Base-by-base conservation (phyloP, 192 early-diverging fungal genomes). In the Dissophora ornata region DNA sequence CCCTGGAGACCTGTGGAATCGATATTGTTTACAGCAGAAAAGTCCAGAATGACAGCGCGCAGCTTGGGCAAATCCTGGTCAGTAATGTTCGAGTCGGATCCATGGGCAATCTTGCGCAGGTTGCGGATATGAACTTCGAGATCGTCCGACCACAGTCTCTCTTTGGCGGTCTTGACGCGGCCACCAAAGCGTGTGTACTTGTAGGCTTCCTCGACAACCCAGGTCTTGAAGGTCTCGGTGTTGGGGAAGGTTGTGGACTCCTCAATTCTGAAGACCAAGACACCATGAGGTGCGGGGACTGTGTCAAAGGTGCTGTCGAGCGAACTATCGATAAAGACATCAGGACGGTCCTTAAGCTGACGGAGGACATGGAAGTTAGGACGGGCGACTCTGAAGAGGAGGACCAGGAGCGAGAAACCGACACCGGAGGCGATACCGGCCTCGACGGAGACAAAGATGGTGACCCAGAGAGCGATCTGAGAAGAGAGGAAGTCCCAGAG, bases 381-480 rank as follows among this genome's bases (percentile, higher is more conserved):
- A 18, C 90, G 84, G 25, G 96, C 93, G 25, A 93, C 75, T 25
- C 94, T 83, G 73, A 91, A 83, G 22, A 98, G 83, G 8, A 95
- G 81, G 42, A 98, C 81, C 0, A 92, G 71, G 6, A 90, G 78
- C 0, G 95, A 89, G 46, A 92, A 82, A 3, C 70, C 90, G 1
- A 94, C 90, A 3, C 93, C 84, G 9, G 88, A 83, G 67, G 94
- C 95, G 59, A 98, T 94, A 48, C 90, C 92, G 28, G 83, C 86
- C 79, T 88, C 85, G 34, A 86, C 80, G 30, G 82, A 80, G 24
- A 83, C 69, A 70, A 93, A 87, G 56, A 93, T 77, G 19, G 90
- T 88, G 55, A 92, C 75, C 18, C 88, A 41, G 41, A 77, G 73
- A 0, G 73, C 58, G 12, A 77, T 26, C 52, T 67, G 64, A n/a